These are phyloP conservation scores for Jamesozyma hellenica DNA, from an alignment of 805 yeast species.

Conservation along the genomic window DNA sequence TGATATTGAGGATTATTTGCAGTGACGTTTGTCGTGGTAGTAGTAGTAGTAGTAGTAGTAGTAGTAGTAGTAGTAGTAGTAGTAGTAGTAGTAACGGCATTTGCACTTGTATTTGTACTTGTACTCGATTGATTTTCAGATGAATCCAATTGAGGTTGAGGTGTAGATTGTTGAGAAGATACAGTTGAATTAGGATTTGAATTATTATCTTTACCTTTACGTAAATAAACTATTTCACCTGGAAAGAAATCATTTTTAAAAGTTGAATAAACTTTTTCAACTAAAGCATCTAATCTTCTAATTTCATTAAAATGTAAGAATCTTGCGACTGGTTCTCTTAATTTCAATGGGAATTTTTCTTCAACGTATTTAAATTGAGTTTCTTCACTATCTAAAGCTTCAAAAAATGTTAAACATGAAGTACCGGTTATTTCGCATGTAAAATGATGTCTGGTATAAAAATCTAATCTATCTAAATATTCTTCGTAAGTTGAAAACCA, in stretches of 20 bases:
- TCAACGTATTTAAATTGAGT: slow-evolving; percentile 58
- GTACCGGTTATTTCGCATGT: slow-evolving; percentile 95
- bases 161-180: slow-evolving; percentile 14
- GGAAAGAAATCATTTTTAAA: slow-evolving; percentile 83
- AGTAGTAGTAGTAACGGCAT: background rate
- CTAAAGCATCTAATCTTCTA: slow-evolving; percentile 75
- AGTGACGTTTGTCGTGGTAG: background rate
- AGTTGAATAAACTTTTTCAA: slow-evolving; percentile 70
- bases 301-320: slow-evolving; percentile 72
- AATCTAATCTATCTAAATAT: slow-evolving; percentile 61
- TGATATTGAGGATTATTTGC: slow-evolving; percentile 8
- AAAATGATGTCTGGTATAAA: slow-evolving; percentile 65
- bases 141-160: slow-evolving; percentile 9
- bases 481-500: slow-evolving; percentile 75
- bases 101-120: background rate
- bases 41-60: background rate
- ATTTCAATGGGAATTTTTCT: slow-evolving; percentile 76
- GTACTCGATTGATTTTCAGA: background rate
- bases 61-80: background rate
- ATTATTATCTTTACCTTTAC: slow-evolving; percentile 15
- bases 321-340: slow-evolving; percentile 85
- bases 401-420: slow-evolving; percentile 81
- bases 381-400: slow-evolving; percentile 73
- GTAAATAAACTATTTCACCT: slow-evolving; percentile 72
- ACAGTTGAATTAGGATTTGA: slow-evolving; percentile 5